Evolutionary conservation across 1,284 basidiomycete species (phyloP).

Genomic region (Cutaneotrichosporon mucoides): DNA sequence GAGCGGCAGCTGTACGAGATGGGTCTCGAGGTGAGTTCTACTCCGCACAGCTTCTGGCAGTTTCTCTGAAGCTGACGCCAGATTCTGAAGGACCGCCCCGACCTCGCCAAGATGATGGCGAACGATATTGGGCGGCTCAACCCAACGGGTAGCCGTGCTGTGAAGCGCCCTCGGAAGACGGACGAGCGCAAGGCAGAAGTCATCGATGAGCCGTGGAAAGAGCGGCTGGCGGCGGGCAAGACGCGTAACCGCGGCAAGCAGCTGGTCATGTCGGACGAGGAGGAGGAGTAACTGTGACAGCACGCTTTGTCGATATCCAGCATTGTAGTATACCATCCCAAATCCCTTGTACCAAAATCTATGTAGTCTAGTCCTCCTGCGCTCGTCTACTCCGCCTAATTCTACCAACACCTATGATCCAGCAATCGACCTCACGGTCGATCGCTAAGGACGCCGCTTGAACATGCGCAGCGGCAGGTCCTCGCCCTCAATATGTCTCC

Average conservation of each 20-base stretch:
- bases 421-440: too few relatives aligned
- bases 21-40: conserved; percentile 31
- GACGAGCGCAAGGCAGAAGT: background rate
- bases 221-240: conserved; percentile 3
- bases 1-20: conserved; percentile 38
- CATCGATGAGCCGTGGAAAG: conserved; percentile 5
- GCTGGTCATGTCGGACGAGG: conserved; percentile 1
- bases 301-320: conserved; percentile 1
- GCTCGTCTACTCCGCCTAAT: background rate
- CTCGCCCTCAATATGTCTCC: conserved; percentile 54
- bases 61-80: conserved; percentile 4
- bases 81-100: conserved; percentile 29
- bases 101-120: conserved; percentile 29
- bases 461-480: conserved; percentile 38
- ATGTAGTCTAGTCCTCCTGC: conserved; percentile 3
- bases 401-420: background rate
- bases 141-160: background rate
- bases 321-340: conserved; percentile 2
- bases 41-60: too few relatives aligned
- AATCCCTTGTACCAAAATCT: background rate
- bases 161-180: background rate
- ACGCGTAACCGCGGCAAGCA: conserved; percentile 6
- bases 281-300: conserved; percentile 14
- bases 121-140: conserved; percentile 22
- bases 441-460: conserved; percentile 28